Base-by-base conservation (phyloP, 2,329 filamentous ascomycete species). In the Talaromyces pinophilus region DNA sequence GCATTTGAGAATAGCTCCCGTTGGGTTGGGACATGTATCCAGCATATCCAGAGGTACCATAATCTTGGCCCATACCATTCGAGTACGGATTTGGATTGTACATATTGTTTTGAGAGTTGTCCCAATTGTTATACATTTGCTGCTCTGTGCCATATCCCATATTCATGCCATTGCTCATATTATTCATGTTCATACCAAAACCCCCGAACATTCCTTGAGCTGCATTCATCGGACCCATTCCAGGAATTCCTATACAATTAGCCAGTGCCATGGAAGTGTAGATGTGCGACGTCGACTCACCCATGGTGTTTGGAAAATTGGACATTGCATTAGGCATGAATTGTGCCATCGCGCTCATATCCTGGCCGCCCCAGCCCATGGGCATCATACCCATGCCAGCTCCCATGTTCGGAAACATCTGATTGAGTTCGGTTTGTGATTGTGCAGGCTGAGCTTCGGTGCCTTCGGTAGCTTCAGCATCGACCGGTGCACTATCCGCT, bases 251-350 rank as follows among this genome's bases (percentile, higher is more conserved):
- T 71, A 46, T 62, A 42, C 62, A 70, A 68, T 79, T 72, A 75
- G 76, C 46, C 52, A 10, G 10, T 7, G 11, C 35, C 44, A 50
- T 42, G 5, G 10, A 42, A 2, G 30, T 40, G 30, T 54, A 28
- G 5, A 33, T 38, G 35, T 19, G 33, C n/a, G n/a, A 60, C 19
- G 33, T 38, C 50, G 59, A 84, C 91, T 76, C 87, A 97, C 93
- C 91, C 91, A 97, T 97, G 88, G 94, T 92, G 63, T 90, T 90
- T 86, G 79, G 90, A 85, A 90, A 92, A 86, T 79, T 77, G 67
- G 76, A 74, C 77, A 81, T 79, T 63, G 76, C 74, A 69, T 82
- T 83, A 46, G 76, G 74, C 81, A 84, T 82, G 70, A 83, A 83
- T 62, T 92, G 90, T 88, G 93, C 92, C 83, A 86, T 85, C 25